Conservation (phyloP, 1,284 basidiomycete species). For the Pseudomicrostroma phylloplanum region DNA sequence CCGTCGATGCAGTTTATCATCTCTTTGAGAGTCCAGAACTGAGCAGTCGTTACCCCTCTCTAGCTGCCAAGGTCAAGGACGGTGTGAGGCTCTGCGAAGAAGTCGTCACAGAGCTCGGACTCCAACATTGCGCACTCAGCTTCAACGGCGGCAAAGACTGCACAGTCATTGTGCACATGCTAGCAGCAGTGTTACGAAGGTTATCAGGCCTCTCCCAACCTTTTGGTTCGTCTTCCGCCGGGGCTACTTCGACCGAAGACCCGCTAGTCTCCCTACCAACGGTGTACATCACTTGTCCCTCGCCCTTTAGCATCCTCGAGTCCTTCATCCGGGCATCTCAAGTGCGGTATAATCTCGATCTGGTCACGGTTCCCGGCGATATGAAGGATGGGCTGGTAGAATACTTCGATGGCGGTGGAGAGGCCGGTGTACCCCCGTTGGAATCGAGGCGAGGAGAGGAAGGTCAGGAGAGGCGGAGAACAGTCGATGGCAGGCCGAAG, state of each 20-base stretch:
- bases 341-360: constrained; percentile 67
- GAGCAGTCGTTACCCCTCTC: constrained; percentile 18
- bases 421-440: constrained; percentile 6
- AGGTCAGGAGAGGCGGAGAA: background rate
- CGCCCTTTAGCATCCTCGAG: constrained; percentile 80
- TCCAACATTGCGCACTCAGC: constrained; percentile 60
- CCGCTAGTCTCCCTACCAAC: constrained; percentile 61
- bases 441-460: constrained; percentile 11
- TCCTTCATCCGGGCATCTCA: constrained; percentile 67
- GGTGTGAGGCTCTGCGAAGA: constrained; percentile 36
- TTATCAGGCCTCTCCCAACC: constrained; percentile 51
- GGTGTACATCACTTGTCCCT: constrained; percentile 82
- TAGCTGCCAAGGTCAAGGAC: constrained; percentile 24
- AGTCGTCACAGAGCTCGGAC: constrained; percentile 32
- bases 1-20: constrained; percentile 42
- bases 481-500: background rate
- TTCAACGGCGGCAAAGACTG: constrained; percentile 98
- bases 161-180: constrained; percentile 86
- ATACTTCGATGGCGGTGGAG: constrained; percentile 59
- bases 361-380: constrained; percentile 69
- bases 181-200: constrained; percentile 62
- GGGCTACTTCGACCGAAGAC: background rate
- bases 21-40: constrained; percentile 29
- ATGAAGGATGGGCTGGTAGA: constrained; percentile 74
- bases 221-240: constrained; percentile 20